A percentile compares a stretch with the other conserved stretches of the same genome.
These are phyloP conservation scores for Prunus yedoensis DNA, from an alignment of 331 rosid genomes.

Conservation along the genomic window DNA sequence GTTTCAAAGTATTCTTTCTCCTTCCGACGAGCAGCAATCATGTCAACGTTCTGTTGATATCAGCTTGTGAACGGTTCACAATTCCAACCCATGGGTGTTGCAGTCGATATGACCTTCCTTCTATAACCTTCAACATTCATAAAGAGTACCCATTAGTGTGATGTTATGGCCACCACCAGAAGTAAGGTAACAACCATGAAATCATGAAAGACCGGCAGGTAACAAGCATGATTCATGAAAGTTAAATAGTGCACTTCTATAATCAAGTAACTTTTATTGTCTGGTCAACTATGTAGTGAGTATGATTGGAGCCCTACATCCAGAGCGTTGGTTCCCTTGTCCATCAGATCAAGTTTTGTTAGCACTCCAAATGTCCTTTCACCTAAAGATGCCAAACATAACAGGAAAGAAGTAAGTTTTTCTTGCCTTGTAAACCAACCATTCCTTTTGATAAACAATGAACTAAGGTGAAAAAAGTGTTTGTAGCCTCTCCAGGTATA, in stretches of 20 bases:
- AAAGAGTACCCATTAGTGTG: conserved; percentile 24
- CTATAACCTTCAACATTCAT: conserved; percentile 75
- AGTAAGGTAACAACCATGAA: not conserved
- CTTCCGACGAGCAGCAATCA: conserved; percentile 91
- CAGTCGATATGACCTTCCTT: conserved; percentile 92
- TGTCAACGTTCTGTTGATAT: conserved; percentile 93
- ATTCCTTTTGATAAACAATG: not conserved
- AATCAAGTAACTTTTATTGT: not conserved
- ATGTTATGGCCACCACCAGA: conserved; percentile 11
- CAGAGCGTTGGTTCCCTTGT: conserved; percentile 95
- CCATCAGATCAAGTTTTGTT: conserved; percentile 98
- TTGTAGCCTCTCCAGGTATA: conserved; percentile 17
- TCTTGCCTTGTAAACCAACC: not conserved
- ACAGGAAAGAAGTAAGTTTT: not conserved
- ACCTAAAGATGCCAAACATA: conserved; percentile 54
- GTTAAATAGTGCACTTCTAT: not conserved
- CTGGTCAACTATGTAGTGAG: not conserved
- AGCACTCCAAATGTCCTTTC: conserved; percentile 99
- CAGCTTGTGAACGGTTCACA: conserved; percentile 99
- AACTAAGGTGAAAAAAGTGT: not conserved
- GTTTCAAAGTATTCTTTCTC: conserved; percentile 94
- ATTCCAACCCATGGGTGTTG: conserved; percentile 99
- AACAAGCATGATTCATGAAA: conserved; percentile 17
- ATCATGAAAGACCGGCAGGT: conserved; percentile 19
- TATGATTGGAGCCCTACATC: conserved; percentile 58